These are phyloP conservation scores for Dalbergia oliveri DNA, from an alignment of 306 rosid species.

Conservation along the genomic window DNA sequence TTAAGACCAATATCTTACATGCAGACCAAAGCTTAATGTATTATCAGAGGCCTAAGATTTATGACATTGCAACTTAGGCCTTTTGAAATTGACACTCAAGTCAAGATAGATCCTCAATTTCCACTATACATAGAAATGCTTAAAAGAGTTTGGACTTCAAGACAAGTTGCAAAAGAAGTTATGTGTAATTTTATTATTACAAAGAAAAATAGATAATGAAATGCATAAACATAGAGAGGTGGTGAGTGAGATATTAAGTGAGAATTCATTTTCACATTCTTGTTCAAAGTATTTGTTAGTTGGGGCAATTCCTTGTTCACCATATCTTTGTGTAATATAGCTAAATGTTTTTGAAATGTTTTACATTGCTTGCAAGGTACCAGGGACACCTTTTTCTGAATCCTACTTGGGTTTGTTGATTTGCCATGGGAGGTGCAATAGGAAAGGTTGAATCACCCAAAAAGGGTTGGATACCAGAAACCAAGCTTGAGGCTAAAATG, in stretches of 20 bases:
- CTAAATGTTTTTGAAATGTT: background rate
- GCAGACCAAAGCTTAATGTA: background rate
- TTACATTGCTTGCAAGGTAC: constrained; percentile 36
- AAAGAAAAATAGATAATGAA: constrained; percentile 3
- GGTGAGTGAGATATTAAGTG: background rate
- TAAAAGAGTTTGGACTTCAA: background rate
- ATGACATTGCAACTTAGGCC: background rate
- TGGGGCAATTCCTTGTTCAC: constrained; percentile 2
- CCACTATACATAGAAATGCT: constrained; percentile 1
- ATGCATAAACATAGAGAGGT: background rate
- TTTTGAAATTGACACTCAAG: background rate
- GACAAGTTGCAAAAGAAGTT: background rate
- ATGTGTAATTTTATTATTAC: constrained; percentile 13
- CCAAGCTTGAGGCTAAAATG: constrained; percentile 84
- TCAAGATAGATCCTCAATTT: background rate
- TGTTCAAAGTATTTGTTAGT: constrained; percentile 2
- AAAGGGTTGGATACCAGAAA: constrained; percentile 55
- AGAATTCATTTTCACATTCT: constrained; percentile 3
- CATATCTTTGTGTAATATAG: background rate
- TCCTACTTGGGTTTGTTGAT: constrained; percentile 40
- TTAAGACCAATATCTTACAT: constrained; percentile 7
- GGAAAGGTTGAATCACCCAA: constrained; percentile 61
- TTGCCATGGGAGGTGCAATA: constrained; percentile 73
- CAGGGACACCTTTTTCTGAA: constrained; percentile 35
- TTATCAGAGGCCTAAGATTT: background rate